These are phyloP conservation scores for Boletus subcaerulescens DNA, from an alignment of 768 basidiomycete genomes.

Conservation along the genomic window DNA sequence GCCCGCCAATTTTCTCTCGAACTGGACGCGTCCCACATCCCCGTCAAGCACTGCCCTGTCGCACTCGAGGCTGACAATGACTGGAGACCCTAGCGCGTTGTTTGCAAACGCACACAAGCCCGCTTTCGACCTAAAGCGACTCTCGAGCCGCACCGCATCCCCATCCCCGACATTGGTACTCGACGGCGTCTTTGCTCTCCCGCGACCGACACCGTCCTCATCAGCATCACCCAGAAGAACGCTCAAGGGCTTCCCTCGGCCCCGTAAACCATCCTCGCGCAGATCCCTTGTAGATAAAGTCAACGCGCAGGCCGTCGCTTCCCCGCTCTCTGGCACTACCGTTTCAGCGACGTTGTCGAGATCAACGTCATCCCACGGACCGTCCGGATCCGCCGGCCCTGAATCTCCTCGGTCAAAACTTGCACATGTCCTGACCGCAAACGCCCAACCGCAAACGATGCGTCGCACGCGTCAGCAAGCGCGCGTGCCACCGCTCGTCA, in stretches of 20 bases:
- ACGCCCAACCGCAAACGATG: not conserved
- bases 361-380: not conserved
- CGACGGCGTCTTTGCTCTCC: slow-evolving; percentile 23
- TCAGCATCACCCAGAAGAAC: not conserved
- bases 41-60: not conserved
- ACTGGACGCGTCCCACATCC: not conserved
- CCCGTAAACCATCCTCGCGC: not conserved
- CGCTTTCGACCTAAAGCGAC: not conserved
- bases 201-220: not conserved
- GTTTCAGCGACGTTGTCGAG: not conserved
- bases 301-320: not conserved
- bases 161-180: slow-evolving; percentile 18
- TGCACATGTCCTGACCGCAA: slow-evolving; percentile 14
- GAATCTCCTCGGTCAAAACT: slow-evolving; percentile 24
- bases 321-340: too few species aligned
- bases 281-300: not conserved
- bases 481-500: not conserved
- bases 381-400: not conserved
- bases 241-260: not conserved
- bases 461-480: not conserved
- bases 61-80: not conserved
- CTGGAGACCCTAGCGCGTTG: not conserved
- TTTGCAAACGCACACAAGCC: not conserved
- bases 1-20: not conserved
- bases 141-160: not conserved